Evolutionary conservation across 225 moss, liverwort and hornwort genomes (phyloP).

Genomic region (Physcomitrellopsis africana): DNA sequence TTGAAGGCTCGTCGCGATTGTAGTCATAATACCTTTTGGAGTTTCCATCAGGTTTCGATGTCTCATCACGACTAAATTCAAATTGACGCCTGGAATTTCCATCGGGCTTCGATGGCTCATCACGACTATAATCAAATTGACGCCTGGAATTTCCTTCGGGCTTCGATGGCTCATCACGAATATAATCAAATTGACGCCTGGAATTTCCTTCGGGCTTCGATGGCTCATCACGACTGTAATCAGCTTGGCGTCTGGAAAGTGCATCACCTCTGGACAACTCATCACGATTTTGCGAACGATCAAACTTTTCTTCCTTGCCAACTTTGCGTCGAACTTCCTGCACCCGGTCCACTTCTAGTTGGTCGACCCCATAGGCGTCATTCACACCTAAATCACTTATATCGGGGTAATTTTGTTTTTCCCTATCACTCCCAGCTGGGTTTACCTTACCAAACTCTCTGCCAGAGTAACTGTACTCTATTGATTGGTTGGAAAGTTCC

Average conservation of each 20-base stretch:
- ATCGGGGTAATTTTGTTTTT: constrained; percentile 65
- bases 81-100: constrained; percentile 27
- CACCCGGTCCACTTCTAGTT: constrained; percentile 68
- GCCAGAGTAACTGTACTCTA: constrained; percentile 70
- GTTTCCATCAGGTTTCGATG: constrained; percentile 20
- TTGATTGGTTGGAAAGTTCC: constrained; percentile 52
- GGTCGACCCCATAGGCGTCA: constrained; percentile 43
- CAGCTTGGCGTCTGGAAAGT: constrained; percentile 44
- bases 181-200: constrained; percentile 31
- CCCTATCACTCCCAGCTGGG: constrained; percentile 63
- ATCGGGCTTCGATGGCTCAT: constrained; percentile 32
- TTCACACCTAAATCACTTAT: constrained; percentile 51
- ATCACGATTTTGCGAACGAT: constrained; percentile 60
- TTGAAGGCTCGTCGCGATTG: constrained; percentile 28
- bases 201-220: constrained; percentile 9
- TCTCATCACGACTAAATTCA: constrained; percentile 21
- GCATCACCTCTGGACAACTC: constrained; percentile 42
- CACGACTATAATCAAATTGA: constrained; percentile 28
- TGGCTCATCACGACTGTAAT: constrained; percentile 29
- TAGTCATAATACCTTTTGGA: constrained; percentile 17
- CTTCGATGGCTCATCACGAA: constrained; percentile 39
- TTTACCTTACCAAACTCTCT: constrained; percentile 73
- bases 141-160: constrained; percentile 34
- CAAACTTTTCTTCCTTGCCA: constrained; percentile 73
- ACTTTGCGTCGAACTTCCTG: constrained; percentile 79